These are phyloP conservation scores for Byssochlamys sp. DNA, from an alignment of 2,329 filamentous ascomycete genomes.

Conservation along the genomic window DNA sequence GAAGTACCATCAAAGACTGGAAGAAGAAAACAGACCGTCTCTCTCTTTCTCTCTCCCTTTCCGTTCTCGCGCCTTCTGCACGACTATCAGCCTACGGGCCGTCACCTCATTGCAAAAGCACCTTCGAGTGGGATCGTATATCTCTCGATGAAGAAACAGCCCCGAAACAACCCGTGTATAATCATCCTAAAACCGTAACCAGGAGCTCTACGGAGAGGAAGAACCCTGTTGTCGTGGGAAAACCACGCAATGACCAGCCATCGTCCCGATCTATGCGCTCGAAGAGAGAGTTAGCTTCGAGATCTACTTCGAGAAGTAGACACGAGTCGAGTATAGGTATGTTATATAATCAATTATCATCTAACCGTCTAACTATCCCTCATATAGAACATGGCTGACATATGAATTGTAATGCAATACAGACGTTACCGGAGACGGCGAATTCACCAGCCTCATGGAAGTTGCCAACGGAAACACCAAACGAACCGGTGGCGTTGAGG, in stretches of 20 bases:
- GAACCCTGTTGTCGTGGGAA: not conserved
- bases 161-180: conserved; percentile 1
- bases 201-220: not conserved
- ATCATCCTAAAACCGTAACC: not conserved
- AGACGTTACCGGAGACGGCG: not conserved
- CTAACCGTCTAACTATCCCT: too few species aligned
- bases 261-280: not conserved
- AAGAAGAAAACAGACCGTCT: not conserved
- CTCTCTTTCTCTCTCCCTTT: not conserved
- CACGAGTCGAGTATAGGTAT: not conserved
- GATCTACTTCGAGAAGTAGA: not conserved
- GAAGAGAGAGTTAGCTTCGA: not conserved
- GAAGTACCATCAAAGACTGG: not conserved
- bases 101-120: not conserved
- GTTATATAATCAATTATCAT: not conserved
- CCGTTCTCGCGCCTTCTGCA: not conserved
- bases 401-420: not conserved
- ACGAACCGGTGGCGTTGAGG: not conserved
- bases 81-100: not conserved
- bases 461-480: not conserved
- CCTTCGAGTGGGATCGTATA: not conserved
- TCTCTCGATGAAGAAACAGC: not conserved
- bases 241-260: not conserved
- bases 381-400: not conserved
- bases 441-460: not conserved